Evolutionary conservation across 148 eudicot genomes (phyloP).

Genomic region (Cornus controversa): DNA sequence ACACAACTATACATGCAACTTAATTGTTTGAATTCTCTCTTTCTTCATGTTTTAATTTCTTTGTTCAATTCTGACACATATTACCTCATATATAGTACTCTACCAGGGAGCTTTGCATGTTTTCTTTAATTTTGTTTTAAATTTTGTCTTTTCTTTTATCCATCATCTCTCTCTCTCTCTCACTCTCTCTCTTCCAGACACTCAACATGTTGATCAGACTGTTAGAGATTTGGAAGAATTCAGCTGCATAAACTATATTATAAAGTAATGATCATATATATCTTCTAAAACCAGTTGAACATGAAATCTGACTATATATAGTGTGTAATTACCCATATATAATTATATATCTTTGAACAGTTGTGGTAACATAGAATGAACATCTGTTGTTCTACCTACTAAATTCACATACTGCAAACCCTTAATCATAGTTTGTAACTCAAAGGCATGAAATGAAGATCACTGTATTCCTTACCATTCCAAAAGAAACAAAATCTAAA

Average conservation of each 20-base stretch:
- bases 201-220: slow-evolving; percentile 2
- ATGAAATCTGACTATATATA: slow-evolving; percentile 12
- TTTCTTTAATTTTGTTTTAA: background rate
- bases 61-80: no score
- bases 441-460: background rate
- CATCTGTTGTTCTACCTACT: background rate
- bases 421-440: slow-evolving; percentile 9
- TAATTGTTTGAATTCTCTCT: background rate
- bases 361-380: background rate
- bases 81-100: no score
- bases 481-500: background rate
- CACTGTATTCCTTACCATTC: background rate
- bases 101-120: background rate
- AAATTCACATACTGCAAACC: slow-evolving; percentile 5
- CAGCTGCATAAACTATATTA: slow-evolving; percentile 1
- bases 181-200: background rate
- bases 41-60: no score
- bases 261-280: background rate
- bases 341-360: no score
- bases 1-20: background rate
- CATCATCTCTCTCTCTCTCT: slow-evolving; percentile 4
- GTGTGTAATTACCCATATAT: background rate
- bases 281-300: slow-evolving; percentile 12
- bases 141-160: background rate
- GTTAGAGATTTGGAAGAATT: slow-evolving; percentile 8